Evolutionary conservation across 345 rosid genomes (phyloP), one percentile per base, ranked within the genome.

Genomic region (Pseudoturritis turrita): DNA sequence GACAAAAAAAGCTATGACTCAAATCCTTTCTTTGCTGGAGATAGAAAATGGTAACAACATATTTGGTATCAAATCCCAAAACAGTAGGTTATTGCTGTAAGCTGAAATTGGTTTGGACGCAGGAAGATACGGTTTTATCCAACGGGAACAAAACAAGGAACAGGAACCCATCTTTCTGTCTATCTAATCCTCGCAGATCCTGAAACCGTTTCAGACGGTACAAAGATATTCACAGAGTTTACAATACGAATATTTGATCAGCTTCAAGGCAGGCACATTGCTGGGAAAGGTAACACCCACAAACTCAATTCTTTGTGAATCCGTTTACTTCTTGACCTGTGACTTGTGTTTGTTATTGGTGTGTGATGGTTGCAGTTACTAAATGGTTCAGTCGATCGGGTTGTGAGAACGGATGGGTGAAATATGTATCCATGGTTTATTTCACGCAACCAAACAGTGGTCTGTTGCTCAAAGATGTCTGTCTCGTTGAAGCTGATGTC

Each of bases 401-500:
- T 36, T 56, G 29, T 36, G 80, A 77, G 62, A 71, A 71, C 22
- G 80, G 80, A 55, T 77, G 80, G 80, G 67, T 64, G 17, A 77
- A 64, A 22, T 77, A 70, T n/a, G 49, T 71, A 22, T 64, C 80
- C 2, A 39, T 71, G 72, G 80, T 47, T 37, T 77, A 77, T 55
- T 64, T 77, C 14, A 55, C 45, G 6, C 75, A 77, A 40, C 80
- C 80, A 47, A 77, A 52, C 40, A 77, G 76, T 77, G 80, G 80
- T 15, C 7, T 71, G 47, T 50, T 77, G 49, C 67, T 77, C 13
- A 70, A 64, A 77, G 80, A 77, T 65, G 43, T 47, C 11, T 71
- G 80, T 71, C 55, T 77, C 13, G 37, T 77, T 56, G 80, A 71
- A 51, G 80, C 80, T 46, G 76, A 77, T 55, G 76, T 76, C 60